A percentile compares a stretch with the other conserved stretches of the same genome.
Evolutionary conservation across 2,329 filamentous ascomycete species (phyloP).

Genomic region (Raffaelea deltoideospora): DNA sequence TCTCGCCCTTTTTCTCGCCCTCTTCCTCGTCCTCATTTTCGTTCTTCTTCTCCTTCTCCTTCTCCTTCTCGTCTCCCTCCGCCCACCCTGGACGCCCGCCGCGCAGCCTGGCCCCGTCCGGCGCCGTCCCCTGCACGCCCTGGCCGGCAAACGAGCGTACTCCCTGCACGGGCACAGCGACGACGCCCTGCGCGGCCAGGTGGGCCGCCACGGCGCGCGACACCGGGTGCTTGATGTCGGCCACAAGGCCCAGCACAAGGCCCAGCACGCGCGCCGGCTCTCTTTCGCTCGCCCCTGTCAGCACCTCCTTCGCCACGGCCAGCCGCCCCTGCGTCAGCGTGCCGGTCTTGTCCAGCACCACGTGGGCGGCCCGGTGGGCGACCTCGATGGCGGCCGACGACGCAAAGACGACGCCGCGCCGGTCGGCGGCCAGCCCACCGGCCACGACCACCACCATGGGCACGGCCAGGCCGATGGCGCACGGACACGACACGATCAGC

Average conservation of each 20-base stretch:
- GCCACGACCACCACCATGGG: constrained; percentile 67
- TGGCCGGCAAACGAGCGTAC: constrained; percentile 26
- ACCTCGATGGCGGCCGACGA: constrained; percentile 48
- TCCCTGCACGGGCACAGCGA: constrained; percentile 13
- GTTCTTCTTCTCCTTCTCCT: no score
- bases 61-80: no score
- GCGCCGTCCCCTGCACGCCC: constrained; percentile 24
- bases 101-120: not conserved
- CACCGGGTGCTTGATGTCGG: constrained; percentile 36
- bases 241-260: constrained; percentile 21
- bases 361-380: constrained; percentile 43
- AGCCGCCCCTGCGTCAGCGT: constrained; percentile 51
- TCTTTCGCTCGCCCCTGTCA: not conserved
- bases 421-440: constrained; percentile 48
- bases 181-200: constrained; percentile 11
- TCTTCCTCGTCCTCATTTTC: no score
- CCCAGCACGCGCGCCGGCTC: not conserved
- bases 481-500: constrained; percentile 64
- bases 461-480: constrained; percentile 58
- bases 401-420: constrained; percentile 56
- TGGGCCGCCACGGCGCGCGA: constrained; percentile 23
- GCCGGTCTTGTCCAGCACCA: constrained; percentile 71
- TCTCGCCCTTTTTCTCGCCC: no score
- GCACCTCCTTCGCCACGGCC: constrained; percentile 20
- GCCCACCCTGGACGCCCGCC: not conserved